Base-by-base conservation (phyloP, 441 rosid genomes). In the Populus hybrid region DNA sequence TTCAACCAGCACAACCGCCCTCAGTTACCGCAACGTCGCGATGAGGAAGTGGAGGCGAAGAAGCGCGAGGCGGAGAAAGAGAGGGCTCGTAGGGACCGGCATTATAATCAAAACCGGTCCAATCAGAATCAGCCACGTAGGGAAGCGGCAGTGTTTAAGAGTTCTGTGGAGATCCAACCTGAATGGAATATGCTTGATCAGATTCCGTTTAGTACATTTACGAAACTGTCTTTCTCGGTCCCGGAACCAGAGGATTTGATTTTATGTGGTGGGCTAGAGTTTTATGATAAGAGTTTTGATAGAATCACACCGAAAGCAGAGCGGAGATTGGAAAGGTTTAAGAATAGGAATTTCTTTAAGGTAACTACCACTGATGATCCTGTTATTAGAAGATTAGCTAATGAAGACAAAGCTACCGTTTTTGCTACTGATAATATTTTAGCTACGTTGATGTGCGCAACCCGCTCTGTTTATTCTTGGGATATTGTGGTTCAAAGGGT, bases 151-250 rank as follows among this genome's bases (percentile, higher is more conserved):
- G 88, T 84, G 1, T 92, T 88, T 72, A 93, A 92, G 38, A 92
- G 96, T 0, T 93, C 97, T 0, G 97, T 95, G 26, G 98, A 93
- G 63, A 93, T 93, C 42, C 97, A 92, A 72, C 97, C 98, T 0
- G 99, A 95, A 59, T 95, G 99, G 99, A 93, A 92, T 81, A 92
- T 93, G 98, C 91, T 92, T 5, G 94, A 93, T 67, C 97, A 93
- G 88, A 93, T 95, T 42, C 96, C 98, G 0, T 95, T 95, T 80
- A 87, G 96, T 0, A 86, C 93, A 7, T 91, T 95, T 87, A 88
- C 95, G 10, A 92, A 95, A 81, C 88, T 95, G 12, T 92, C 96
- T 0, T 93, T 88, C 79, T 31, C 91, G 0, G 98, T 89, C 18
- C 82, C 93, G 2, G 98, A 95, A 61, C 96, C 97, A 0, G 99